These are phyloP conservation scores for Erythrobasidium yunnanense DNA, from an alignment of 768 basidiomycete species.

Conservation along the genomic window DNA sequence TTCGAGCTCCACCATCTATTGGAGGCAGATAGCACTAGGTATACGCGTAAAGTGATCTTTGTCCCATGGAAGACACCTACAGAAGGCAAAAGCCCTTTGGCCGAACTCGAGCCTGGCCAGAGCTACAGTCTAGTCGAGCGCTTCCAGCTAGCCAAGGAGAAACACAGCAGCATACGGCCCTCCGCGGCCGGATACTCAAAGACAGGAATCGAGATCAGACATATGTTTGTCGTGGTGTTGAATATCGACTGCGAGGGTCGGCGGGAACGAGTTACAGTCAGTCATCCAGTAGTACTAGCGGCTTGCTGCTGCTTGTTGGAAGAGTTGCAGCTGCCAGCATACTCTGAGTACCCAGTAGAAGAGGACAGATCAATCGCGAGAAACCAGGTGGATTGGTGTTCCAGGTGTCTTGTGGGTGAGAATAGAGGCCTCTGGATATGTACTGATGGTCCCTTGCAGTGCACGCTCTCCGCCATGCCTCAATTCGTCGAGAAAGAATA, in stretches of 20 bases:
- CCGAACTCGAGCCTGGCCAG: neutral
- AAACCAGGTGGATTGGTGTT: neutral
- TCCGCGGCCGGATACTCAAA: conserved; percentile 8
- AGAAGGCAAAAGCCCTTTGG: conserved; percentile 1
- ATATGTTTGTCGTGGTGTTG: neutral
- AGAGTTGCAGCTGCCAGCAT: conserved; percentile 14
- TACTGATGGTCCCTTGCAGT: neutral
- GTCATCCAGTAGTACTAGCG: neutral
- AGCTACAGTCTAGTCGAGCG: neutral
- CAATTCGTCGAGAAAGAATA: neutral
- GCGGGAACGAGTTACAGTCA: neutral
- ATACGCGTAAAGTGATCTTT: neutral
- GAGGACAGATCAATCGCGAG: neutral
- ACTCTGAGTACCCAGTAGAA: neutral
- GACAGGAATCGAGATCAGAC: conserved; percentile 2
- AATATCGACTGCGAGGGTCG: neutral
- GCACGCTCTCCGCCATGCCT: neutral
- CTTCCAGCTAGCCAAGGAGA: neutral
- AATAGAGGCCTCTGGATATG: neutral
- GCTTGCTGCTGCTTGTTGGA: conserved; percentile 12
- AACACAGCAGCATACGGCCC: neutral
- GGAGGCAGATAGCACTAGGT: neutral
- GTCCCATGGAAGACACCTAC: conserved; percentile 2
- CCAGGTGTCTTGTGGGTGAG: conserved; percentile 3
- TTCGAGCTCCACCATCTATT: neutral